phyloP scores from a whole-genome alignment of 2,329 filamentous ascomycete genomes.

The Xylariaceae sp. region DNA sequence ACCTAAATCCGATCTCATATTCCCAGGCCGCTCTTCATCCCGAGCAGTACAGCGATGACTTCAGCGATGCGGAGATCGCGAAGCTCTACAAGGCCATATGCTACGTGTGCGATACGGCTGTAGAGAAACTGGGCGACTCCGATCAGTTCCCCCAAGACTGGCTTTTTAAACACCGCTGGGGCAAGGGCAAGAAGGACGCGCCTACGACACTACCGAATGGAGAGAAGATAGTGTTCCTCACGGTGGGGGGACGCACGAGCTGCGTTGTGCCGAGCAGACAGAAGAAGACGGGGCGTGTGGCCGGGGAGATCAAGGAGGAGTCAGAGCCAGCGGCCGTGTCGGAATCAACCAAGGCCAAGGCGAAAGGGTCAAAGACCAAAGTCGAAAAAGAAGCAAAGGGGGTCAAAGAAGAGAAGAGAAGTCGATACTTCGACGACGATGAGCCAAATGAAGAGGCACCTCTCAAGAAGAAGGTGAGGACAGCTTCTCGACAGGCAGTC shows the following conservation, averaged over 20 bases:
- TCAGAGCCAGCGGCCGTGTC: constrained; percentile 11
- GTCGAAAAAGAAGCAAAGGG: constrained; percentile 5
- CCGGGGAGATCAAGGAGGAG: constrained; percentile 34
- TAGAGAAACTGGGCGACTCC: constrained; percentile 74
- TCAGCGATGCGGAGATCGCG: constrained; percentile 65
- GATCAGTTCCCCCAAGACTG: constrained; percentile 80
- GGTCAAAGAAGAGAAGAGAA: constrained; percentile 9
- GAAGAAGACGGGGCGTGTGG: constrained; percentile 61
- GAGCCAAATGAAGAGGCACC: constrained; percentile 7
- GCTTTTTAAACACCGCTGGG: constrained; percentile 86
- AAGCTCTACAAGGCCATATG: constrained; percentile 67
- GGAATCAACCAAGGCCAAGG: constrained; percentile 15
- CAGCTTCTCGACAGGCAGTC: constrained; percentile 12
- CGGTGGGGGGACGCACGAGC: constrained; percentile 85
- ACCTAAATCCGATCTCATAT: neutral
- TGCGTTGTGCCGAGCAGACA: constrained; percentile 81
- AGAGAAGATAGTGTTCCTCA: constrained; percentile 78
- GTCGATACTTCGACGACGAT: constrained; percentile 9
- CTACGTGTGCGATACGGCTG: constrained; percentile 73
- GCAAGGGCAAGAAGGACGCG: constrained; percentile 73
- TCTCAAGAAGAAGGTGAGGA: constrained; percentile 20
- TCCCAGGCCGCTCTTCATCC: constrained; percentile 66
- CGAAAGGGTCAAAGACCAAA: constrained; percentile 10
- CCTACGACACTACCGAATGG: constrained; percentile 70
- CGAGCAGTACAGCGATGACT: constrained; percentile 84